Evolutionary conservation across 2,329 filamentous ascomycete species (phyloP).

Genomic region (Botrytis medusae): DNA sequence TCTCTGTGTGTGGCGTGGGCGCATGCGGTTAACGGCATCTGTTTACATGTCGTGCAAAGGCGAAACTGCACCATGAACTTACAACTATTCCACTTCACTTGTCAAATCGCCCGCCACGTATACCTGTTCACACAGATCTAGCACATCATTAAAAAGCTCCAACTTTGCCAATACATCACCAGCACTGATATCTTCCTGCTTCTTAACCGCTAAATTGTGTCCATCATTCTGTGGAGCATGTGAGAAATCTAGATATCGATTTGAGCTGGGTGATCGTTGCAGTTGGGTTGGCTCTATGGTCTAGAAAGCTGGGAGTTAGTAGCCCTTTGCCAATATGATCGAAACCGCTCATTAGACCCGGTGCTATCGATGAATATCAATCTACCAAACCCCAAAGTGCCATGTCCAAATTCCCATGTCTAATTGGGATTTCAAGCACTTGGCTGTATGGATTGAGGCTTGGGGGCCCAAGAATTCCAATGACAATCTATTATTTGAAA

Average conservation of each 20-base stretch:
- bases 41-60: background rate
- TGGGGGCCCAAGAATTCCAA: background rate
- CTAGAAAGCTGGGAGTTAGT: background rate
- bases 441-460: background rate
- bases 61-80: background rate
- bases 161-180: background rate
- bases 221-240: background rate
- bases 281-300: background rate
- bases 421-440: background rate
- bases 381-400: background rate
- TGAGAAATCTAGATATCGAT: background rate
- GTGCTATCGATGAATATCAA: background rate
- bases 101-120: slow-evolving; percentile 24
- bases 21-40: background rate
- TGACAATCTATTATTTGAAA: too few species aligned
- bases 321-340: slow-evolving; percentile 2
- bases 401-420: background rate
- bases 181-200: background rate
- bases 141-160: slow-evolving; percentile 19
- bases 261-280: slow-evolving; percentile 3
- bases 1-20: background rate
- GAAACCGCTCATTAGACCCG: background rate
- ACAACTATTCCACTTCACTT: slow-evolving; percentile 2
- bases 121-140: slow-evolving; percentile 23
- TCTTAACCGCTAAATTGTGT: background rate